Conservation (phyloP, 805 yeast genomes). For the Babjeviella inositovora region DNA sequence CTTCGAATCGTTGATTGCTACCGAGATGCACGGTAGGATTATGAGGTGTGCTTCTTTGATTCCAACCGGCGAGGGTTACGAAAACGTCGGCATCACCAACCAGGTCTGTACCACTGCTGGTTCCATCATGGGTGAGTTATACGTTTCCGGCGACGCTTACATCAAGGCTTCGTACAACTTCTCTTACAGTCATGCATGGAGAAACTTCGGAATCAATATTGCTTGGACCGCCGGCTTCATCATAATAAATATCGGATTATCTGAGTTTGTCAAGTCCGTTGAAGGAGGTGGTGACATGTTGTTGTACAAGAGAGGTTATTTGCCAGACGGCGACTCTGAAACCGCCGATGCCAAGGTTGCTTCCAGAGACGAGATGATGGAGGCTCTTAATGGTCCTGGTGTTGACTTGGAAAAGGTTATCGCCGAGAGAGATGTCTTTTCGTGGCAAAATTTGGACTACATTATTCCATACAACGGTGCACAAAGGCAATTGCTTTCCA, state of each 20-base stretch:
- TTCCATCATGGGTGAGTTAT: slow-evolving; percentile 21
- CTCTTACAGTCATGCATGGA: slow-evolving; percentile 51
- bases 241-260: slow-evolving; percentile 13
- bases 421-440: slow-evolving; percentile 25
- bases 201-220: slow-evolving; percentile 57
- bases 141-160: slow-evolving; percentile 37
- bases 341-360: slow-evolving; percentile 12
- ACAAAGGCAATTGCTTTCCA: slow-evolving; percentile 20
- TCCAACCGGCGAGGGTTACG: slow-evolving; percentile 43
- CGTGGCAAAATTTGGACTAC: slow-evolving; percentile 15
- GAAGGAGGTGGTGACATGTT: slow-evolving; percentile 21
- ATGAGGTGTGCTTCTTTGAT: slow-evolving; percentile 31
- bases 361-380: slow-evolving; percentile 18
- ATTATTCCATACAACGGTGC: slow-evolving; percentile 13
- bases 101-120: slow-evolving; percentile 39
- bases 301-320: slow-evolving; percentile 25
- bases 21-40: slow-evolving; percentile 36
- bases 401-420: slow-evolving; percentile 2
- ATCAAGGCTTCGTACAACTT: slow-evolving; percentile 30
- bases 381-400: slow-evolving; percentile 6
- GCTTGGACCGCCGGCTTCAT: slow-evolving; percentile 9
- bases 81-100: slow-evolving; percentile 15
- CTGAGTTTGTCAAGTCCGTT: slow-evolving; percentile 17
- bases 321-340: slow-evolving; percentile 15
- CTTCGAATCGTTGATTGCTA: slow-evolving; percentile 36